Conservation (phyloP, 2,329 filamentous ascomycete genomes). For the Nemania bipapillata region DNA sequence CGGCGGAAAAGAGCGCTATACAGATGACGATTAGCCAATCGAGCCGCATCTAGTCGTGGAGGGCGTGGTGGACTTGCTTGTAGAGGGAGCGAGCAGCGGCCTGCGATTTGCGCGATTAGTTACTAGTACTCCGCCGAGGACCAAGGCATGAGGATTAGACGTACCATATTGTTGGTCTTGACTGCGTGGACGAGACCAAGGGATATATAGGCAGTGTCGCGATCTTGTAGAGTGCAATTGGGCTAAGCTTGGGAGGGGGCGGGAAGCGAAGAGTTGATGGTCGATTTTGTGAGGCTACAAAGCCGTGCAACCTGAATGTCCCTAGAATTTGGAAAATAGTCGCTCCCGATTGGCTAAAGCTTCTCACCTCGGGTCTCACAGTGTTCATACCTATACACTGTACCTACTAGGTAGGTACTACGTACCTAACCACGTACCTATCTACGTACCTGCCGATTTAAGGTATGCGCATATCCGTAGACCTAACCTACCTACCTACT, state of each 20-base stretch:
- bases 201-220: conserved; percentile 16
- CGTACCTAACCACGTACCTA: not conserved
- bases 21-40: conserved; percentile 43
- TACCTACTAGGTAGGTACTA: not conserved
- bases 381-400: not conserved
- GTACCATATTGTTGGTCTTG: conserved; percentile 63
- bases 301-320: conserved; percentile 18
- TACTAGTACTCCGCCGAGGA: conserved; percentile 3
- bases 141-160: conserved; percentile 43
- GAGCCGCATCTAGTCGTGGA: conserved; percentile 18
- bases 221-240: conserved; percentile 31
- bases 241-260: conserved; percentile 8
- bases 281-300: conserved; percentile 38
- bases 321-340: conserved; percentile 43
- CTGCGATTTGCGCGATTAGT: conserved; percentile 53
- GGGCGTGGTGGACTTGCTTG: conserved; percentile 61
- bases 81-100: conserved; percentile 63
- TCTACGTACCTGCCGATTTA: not conserved
- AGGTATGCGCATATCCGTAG: too few species aligned
- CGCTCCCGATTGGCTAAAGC: conserved; percentile 53
- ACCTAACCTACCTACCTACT: not conserved
- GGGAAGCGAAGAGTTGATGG: conserved; percentile 22
- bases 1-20: conserved; percentile 82
- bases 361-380: conserved; percentile 38
- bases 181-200: conserved; percentile 7